Conservation (phyloP, 257 asterid genomes). For the Cordia subcordata region DNA sequence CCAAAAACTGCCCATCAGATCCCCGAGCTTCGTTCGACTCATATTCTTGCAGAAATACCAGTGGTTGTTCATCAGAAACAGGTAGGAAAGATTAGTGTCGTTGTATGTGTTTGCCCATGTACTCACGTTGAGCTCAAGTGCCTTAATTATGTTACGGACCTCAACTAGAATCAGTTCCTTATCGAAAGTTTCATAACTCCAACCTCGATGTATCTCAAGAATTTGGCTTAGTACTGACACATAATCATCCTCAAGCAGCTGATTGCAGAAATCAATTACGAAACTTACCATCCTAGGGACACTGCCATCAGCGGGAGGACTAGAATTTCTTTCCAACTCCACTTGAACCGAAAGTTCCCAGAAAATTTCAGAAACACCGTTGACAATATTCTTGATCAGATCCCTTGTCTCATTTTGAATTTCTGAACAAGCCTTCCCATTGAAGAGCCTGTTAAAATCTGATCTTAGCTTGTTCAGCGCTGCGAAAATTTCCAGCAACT, state of each 20-base stretch:
- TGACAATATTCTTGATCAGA: slow-evolving; percentile 60
- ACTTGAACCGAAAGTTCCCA: slow-evolving; percentile 65
- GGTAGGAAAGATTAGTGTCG: slow-evolving; percentile 39
- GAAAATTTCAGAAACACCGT: slow-evolving; percentile 59
- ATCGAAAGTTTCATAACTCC: slow-evolving; percentile 38
- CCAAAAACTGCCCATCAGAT: slow-evolving; percentile 73
- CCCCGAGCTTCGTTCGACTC: slow-evolving; percentile 60
- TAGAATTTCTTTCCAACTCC: slow-evolving; percentile 46
- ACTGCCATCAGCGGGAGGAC: slow-evolving; percentile 63
- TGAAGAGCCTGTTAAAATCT: slow-evolving; percentile 69
- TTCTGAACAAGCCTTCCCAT: slow-evolving; percentile 42
- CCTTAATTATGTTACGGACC: slow-evolving; percentile 42
- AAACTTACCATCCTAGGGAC: slow-evolving; percentile 57
- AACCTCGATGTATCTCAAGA: slow-evolving; percentile 60
- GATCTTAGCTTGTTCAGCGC: slow-evolving; percentile 55
- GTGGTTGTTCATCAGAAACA: slow-evolving; percentile 65
- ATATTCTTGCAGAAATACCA: slow-evolving; percentile 51
- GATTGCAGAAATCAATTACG: slow-evolving; percentile 59
- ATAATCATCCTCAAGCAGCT: slow-evolving; percentile 62
- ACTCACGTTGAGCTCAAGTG: slow-evolving; percentile 56
- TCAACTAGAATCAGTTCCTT: slow-evolving; percentile 39
- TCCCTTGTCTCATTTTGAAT: slow-evolving; percentile 63
- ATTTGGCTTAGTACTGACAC: slow-evolving; percentile 44
- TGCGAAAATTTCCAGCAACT: slow-evolving; percentile 59
- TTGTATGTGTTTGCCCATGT: slow-evolving; percentile 53